Conservation (phyloP, 2,329 filamentous ascomycete species). For the Microthyrium microscopicum region DNA sequence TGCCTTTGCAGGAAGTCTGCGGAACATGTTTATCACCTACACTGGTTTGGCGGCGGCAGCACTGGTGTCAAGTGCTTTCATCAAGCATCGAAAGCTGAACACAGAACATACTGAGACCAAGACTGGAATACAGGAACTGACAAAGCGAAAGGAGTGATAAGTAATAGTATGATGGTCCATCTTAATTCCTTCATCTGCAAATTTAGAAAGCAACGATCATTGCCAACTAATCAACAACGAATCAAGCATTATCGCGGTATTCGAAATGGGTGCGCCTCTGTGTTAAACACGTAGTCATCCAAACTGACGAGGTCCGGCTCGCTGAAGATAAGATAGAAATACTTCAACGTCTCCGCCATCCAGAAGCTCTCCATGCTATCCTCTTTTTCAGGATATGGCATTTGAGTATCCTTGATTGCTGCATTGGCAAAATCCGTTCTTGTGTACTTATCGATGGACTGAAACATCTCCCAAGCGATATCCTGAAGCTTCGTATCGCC, state of each 20-base stretch:
- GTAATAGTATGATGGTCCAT: too few relatives aligned
- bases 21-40: conserved; percentile 34
- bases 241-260: too few relatives aligned
- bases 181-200: too few relatives aligned
- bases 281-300: conserved; percentile 34
- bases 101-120: conserved; percentile 31
- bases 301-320: conserved; percentile 26
- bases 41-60: conserved; percentile 23
- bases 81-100: conserved; percentile 23
- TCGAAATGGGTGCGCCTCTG: conserved; percentile 34
- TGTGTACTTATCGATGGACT: conserved; percentile 22
- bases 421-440: conserved; percentile 26
- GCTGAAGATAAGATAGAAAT: conserved; percentile 32
- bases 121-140: conserved; percentile 26
- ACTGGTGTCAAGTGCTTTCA: conserved; percentile 22
- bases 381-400: conserved; percentile 13
- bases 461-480: conserved; percentile 32
- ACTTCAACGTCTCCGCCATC: conserved; percentile 34
- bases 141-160: too few relatives aligned
- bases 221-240: too few relatives aligned
- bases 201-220: too few relatives aligned
- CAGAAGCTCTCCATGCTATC: conserved; percentile 34
- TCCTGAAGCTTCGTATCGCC: conserved; percentile 30
- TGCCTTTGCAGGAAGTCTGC: conserved; percentile 27
- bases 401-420: conserved; percentile 21